Conservation (phyloP, 2,329 filamentous ascomycete genomes). For the Diatrype stigma region DNA sequence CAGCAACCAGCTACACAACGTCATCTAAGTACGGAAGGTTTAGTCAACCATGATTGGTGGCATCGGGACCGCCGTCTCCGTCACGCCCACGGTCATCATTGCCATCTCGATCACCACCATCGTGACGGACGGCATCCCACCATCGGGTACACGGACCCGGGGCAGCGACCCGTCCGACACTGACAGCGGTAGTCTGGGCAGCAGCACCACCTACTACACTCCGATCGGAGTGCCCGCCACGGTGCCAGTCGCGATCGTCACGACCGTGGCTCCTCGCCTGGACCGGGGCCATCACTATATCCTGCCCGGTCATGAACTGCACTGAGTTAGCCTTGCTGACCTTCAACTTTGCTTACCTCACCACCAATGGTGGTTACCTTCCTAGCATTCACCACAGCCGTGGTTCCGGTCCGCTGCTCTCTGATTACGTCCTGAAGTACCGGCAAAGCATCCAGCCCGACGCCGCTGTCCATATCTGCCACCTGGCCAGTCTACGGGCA, state of each 20-base stretch:
- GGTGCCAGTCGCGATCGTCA: slow-evolving; percentile 6
- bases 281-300: too few species aligned
- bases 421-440: background rate
- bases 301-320: too few species aligned
- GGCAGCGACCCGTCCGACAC: slow-evolving; percentile 12
- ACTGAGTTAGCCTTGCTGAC: background rate
- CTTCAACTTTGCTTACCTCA: slow-evolving; percentile 9
- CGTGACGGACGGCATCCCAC: slow-evolving; percentile 13
- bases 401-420: slow-evolving; percentile 3
- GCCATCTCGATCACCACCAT: slow-evolving; percentile 11
- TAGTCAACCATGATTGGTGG: slow-evolving; percentile 7
- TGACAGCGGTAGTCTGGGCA: slow-evolving; percentile 8
- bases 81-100: slow-evolving; percentile 7
- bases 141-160: slow-evolving; percentile 8
- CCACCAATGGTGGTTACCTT: slow-evolving; percentile 8
- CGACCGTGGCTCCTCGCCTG: slow-evolving; percentile 8
- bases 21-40: slow-evolving; percentile 14
- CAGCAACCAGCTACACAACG: slow-evolving; percentile 8
- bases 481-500: slow-evolving; percentile 1
- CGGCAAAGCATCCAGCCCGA: background rate
- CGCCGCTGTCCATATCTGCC: slow-evolving; percentile 8
- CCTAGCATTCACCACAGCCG: slow-evolving; percentile 9
- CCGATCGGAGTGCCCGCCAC: slow-evolving; percentile 3
- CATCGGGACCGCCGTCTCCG: background rate
- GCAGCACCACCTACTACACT: slow-evolving; percentile 12